phyloP scores from a whole-genome alignment of 2,329 filamentous ascomycete species.

The Pseudogymnoascus sp. region DNA sequence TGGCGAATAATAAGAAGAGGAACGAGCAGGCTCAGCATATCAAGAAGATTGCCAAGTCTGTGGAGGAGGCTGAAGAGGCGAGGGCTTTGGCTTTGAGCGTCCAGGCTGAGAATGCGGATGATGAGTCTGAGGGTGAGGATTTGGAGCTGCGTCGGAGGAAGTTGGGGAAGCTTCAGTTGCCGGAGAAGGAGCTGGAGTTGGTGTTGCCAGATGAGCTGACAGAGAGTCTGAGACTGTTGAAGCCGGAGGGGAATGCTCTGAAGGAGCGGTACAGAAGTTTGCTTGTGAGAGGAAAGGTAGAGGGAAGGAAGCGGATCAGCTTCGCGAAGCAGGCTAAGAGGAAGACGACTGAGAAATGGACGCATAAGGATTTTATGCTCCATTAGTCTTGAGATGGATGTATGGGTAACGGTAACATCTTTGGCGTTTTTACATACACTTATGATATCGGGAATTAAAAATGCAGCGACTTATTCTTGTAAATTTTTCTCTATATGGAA shows the following conservation, averaged over 20 bases:
- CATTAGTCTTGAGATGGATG: slow-evolving; percentile 18
- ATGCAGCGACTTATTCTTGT: slow-evolving; percentile 7
- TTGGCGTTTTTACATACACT: slow-evolving; percentile 2
- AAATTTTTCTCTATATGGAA: neutral
- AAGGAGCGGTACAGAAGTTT: slow-evolving; percentile 87
- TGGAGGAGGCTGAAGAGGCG: slow-evolving; percentile 49
- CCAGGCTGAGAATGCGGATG: slow-evolving; percentile 39
- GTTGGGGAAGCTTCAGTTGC: slow-evolving; percentile 65
- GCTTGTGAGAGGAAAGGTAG: slow-evolving; percentile 80
- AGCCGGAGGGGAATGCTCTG: slow-evolving; percentile 91
- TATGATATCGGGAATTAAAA: slow-evolving; percentile 7
- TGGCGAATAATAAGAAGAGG: slow-evolving; percentile 64
- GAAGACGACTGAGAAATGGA: slow-evolving; percentile 90
- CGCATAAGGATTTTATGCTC: slow-evolving; percentile 78
- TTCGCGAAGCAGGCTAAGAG: slow-evolving; percentile 77
- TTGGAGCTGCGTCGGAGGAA: slow-evolving; percentile 59
- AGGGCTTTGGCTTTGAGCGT: slow-evolving; percentile 37
- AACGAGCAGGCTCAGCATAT: slow-evolving; percentile 64
- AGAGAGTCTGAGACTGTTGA: slow-evolving; percentile 70
- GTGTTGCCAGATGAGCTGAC: slow-evolving; percentile 76
- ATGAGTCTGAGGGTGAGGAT: slow-evolving; percentile 51
- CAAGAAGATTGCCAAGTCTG: slow-evolving; percentile 59
- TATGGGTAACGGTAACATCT: neutral
- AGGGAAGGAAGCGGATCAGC: slow-evolving; percentile 67
- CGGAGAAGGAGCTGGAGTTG: slow-evolving; percentile 72